Evolutionary conservation across 192 early-diverging fungal genomes (phyloP).

Genomic region (Phycomyces nitens): DNA sequence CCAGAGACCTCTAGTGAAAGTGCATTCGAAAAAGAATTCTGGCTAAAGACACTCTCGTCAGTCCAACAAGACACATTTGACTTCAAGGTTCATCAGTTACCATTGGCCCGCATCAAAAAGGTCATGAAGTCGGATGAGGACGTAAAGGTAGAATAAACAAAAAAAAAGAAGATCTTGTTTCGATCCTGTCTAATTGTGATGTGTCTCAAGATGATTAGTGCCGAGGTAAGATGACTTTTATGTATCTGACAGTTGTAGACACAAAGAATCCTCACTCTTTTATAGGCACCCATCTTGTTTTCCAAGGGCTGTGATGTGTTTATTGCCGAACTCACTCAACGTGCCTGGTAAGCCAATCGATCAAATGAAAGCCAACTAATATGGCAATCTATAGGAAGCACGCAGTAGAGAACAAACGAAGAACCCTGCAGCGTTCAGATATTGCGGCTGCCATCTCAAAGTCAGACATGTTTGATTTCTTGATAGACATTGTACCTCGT

Average conservation of each 20-base stretch:
- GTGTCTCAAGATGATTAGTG: slow-evolving; percentile 52
- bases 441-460: slow-evolving; percentile 83
- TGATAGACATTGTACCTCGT: slow-evolving; percentile 96
- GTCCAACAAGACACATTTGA: slow-evolving; percentile 45
- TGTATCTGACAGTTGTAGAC: slow-evolving; percentile 7
- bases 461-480: slow-evolving; percentile 93
- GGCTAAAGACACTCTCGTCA: too few species aligned
- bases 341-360: slow-evolving; percentile 58
- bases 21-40: too few species aligned
- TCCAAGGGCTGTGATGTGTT: slow-evolving; percentile 98
- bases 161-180: neutral
- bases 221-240: slow-evolving; percentile 36
- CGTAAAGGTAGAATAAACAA: slow-evolving; percentile 62
- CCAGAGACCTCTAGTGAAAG: too few species aligned
- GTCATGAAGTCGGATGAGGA: slow-evolving; percentile 98
- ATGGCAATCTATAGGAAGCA: slow-evolving; percentile 67
- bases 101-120: slow-evolving; percentile 95
- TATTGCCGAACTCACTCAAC: slow-evolving; percentile 80
- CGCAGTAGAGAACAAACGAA: slow-evolving; percentile 93
- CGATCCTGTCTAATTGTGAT: slow-evolving; percentile 2
- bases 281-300: slow-evolving; percentile 90
- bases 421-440: slow-evolving; percentile 89
- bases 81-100: slow-evolving; percentile 87
- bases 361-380: neutral
- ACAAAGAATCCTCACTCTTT: slow-evolving; percentile 7